A percentile compares a stretch with the other conserved stretches of the same genome.
These are phyloP conservation scores for Aspergillus conjunctus DNA, from an alignment of 495 filamentous ascomycete species.

Conservation along the genomic window DNA sequence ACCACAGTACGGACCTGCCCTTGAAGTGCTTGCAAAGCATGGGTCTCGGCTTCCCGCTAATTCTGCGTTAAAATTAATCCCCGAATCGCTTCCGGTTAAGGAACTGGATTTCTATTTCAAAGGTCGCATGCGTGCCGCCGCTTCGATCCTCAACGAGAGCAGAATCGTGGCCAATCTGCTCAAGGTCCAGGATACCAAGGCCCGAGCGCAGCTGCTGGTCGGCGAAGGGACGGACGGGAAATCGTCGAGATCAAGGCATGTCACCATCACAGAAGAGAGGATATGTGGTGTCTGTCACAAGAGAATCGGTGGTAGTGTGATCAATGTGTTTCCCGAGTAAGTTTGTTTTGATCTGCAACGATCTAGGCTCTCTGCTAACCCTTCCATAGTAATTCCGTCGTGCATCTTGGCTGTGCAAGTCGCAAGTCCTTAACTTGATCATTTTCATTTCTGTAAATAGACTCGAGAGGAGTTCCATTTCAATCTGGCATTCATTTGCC, in stretches of 20 bases:
- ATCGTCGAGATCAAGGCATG: conserved; percentile 66
- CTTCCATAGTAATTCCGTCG: conserved; percentile 58
- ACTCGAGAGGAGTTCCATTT: conserved; percentile 9
- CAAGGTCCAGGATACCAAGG: conserved; percentile 70
- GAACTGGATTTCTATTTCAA: conserved; percentile 91
- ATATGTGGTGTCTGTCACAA: conserved; percentile 93
- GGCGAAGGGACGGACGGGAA: conserved; percentile 57
- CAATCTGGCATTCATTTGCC: conserved; percentile 20
- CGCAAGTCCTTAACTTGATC: conserved; percentile 34
- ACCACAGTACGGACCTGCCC: conserved; percentile 74
- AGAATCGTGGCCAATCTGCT: conserved; percentile 73
- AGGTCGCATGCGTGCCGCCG: conserved; percentile 86
- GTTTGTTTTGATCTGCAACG: conserved; percentile 25
- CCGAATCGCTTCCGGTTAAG: conserved; percentile 70
- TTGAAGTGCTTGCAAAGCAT: conserved; percentile 86
- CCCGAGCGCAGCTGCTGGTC: conserved; percentile 69
- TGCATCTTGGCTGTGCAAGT: conserved; percentile 81
- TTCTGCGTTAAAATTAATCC: conserved; percentile 83
- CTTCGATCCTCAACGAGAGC: conserved; percentile 73
- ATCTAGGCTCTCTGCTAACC: conserved; percentile 28
- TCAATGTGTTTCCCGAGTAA: conserved; percentile 72
- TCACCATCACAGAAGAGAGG: conserved; percentile 80
- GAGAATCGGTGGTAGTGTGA: conserved; percentile 84
- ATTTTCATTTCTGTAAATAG: conserved; percentile 24
- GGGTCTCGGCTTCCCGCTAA: conserved; percentile 87